These are phyloP conservation scores for Aspergillus saccharolyticus DNA, from an alignment of 495 filamentous ascomycete genomes.

Conservation along the genomic window DNA sequence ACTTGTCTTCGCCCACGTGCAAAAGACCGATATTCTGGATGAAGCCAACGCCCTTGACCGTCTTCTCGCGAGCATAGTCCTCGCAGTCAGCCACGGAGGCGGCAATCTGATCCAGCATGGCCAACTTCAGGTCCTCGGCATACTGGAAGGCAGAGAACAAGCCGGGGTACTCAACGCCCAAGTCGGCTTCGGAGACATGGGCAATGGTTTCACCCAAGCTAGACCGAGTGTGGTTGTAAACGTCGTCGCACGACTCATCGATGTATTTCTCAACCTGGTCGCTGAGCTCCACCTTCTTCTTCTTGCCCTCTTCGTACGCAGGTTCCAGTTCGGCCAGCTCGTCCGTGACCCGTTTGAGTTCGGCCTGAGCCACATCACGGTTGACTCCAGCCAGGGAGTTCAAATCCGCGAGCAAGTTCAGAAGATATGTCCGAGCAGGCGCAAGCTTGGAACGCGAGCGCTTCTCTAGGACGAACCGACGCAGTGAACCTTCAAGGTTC, in stretches of 20 bases:
- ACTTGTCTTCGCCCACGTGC: constrained; percentile 79
- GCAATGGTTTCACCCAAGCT: constrained; percentile 66
- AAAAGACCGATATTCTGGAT: constrained; percentile 85
- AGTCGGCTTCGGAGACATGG: constrained; percentile 66
- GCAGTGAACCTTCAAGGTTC: constrained; percentile 77
- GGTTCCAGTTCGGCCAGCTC: constrained; percentile 82
- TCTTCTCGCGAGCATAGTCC: constrained; percentile 72
- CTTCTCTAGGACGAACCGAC: constrained; percentile 94
- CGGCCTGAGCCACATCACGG: constrained; percentile 74
- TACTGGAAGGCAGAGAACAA: constrained; percentile 82
- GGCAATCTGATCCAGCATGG: constrained; percentile 85
- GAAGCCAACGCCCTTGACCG: constrained; percentile 73
- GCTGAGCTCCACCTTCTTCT: constrained; percentile 73
- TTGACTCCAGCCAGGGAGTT: constrained; percentile 81
- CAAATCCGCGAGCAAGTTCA: constrained; percentile 85
- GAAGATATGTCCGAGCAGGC: constrained; percentile 91
- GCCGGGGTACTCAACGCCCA: constrained; percentile 82
- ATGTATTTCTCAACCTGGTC: constrained; percentile 77
- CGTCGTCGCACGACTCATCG: constrained; percentile 75
- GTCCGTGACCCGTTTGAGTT: constrained; percentile 75
- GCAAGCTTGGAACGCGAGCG: constrained; percentile 91
- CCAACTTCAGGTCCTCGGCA: constrained; percentile 85
- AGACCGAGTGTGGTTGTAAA: constrained; percentile 75
- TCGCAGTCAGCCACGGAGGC: constrained; percentile 73
- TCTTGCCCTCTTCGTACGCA: constrained; percentile 74